Base-by-base conservation (phyloP, 768 basidiomycete species). In the Crassisporium funariophilum region DNA sequence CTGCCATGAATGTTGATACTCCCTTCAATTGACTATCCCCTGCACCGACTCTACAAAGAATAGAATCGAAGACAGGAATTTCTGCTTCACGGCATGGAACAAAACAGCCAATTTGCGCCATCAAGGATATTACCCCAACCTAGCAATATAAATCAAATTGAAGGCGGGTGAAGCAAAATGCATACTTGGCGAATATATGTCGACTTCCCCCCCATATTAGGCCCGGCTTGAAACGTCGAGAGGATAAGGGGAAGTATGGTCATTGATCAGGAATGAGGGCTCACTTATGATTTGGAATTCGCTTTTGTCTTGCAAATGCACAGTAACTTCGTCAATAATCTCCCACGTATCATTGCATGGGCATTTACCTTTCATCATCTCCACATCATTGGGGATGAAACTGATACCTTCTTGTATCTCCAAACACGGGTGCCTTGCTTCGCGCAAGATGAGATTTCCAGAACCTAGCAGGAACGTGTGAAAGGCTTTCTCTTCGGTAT, bases 191-290 rank as follows among this genome's bases (percentile, higher is more conserved):
- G 88, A 57, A 98, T 95, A 58, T 95, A 98, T 0, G 95, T 98
- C 38, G 90, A 93, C 68, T 99, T 99, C 49, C 97, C 97, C 42
- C 97, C 97, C 90, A 98, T 98, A 67, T 99, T 99, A 0, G 97
- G 97, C 4, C 97, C 97, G 16, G 95, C 89, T 91, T 47, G 4
- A 17, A 24, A 37, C n/a, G n/a, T 39, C 38, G 33, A 31, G 38
- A 31, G 50, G 37, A 29, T 21, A 37, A 43, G 38, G 13, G 47
- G 35, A 38, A 35, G 22, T 43, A 7, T 34, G 43, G 10, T 40
- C 29, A 4, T 22, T 19, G 25, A 10, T 12, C 31, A 29, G 22
- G 13, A 20, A 31, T 3, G 17, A 13, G 6, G 5, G 53, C 83
- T 50, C 57, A 89, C 88, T 98, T 55, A 98, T 95, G 44, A 98